Evolutionary conservation across 225 moss, liverwort and hornwort species (phyloP).

Genomic region (Polytrichum formosum): DNA sequence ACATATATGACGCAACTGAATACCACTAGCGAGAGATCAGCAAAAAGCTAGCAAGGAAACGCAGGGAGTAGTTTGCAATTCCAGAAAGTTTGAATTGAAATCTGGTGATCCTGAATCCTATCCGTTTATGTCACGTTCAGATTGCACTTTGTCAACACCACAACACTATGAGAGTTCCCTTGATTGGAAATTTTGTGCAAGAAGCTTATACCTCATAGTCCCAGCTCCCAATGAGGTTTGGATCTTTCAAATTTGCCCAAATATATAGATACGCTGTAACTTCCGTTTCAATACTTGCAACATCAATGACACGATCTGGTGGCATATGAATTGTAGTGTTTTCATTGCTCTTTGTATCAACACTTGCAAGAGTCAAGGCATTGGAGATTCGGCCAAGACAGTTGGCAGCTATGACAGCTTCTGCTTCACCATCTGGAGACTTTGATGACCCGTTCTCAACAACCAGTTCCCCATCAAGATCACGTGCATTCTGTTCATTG

Average conservation of each 20-base stretch:
- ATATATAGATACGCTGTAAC: conserved; percentile 63
- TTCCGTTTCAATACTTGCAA: conserved; percentile 19
- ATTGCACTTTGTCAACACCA: too few species aligned
- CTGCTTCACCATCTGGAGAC: conserved; percentile 7
- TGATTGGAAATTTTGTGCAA: too few species aligned
- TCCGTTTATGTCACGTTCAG: too few species aligned
- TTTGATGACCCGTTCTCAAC: conserved; percentile 6
- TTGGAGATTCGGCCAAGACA: conserved; percentile 24
- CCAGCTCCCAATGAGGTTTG: conserved; percentile 71
- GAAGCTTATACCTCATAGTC: conserved; percentile 68
- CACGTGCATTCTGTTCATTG: conserved; percentile 28
- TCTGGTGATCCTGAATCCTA: too few species aligned
- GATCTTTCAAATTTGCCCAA: conserved; percentile 64
- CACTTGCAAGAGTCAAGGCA: conserved; percentile 24
- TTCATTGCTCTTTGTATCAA: conserved; percentile 14
- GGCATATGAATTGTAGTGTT: conserved; percentile 22
- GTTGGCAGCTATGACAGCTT: conserved; percentile 10
- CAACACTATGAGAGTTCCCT: too few species aligned
- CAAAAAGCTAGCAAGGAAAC: too few species aligned
- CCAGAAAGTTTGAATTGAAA: too few species aligned
- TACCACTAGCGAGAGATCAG: too few species aligned
- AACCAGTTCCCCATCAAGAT: conserved; percentile 21
- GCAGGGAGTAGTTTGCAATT: too few species aligned
- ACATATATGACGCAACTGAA: too few species aligned
- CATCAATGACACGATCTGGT: conserved; percentile 27